These are phyloP conservation scores for Auriscalpium orientale DNA, from an alignment of 768 basidiomycete genomes.

Conservation along the genomic window DNA sequence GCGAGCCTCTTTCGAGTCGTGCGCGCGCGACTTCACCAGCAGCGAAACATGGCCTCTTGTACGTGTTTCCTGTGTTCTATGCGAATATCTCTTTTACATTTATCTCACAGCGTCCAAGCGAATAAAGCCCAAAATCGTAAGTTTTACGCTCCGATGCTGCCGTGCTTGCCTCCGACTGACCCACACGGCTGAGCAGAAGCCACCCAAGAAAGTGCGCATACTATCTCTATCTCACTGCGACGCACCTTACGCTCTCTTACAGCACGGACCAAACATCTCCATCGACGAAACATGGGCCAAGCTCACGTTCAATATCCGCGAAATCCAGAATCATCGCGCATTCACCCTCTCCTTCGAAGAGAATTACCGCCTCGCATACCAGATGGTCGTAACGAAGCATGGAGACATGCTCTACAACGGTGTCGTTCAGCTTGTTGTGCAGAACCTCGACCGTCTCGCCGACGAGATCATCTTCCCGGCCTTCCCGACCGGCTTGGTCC, in stretches of 20 bases:
- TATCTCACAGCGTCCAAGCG: slow-evolving; percentile 15
- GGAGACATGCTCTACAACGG: slow-evolving; percentile 86
- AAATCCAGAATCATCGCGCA: slow-evolving; percentile 94
- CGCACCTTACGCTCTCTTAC: background rate
- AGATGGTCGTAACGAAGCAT: slow-evolving; percentile 83
- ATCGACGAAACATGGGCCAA: slow-evolving; percentile 78
- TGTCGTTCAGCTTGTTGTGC: slow-evolving; percentile 65
- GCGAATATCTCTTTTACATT: background rate
- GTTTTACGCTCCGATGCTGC: slow-evolving; percentile 23
- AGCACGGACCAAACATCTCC: slow-evolving; percentile 74
- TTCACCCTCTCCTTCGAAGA: slow-evolving; percentile 86
- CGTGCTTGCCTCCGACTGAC: slow-evolving; percentile 12
- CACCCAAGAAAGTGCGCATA: slow-evolving; percentile 37
- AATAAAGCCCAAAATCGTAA: slow-evolving; percentile 35
- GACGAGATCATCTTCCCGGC: slow-evolving; percentile 67
- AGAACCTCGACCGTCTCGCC: slow-evolving; percentile 79
- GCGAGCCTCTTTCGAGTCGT: background rate
- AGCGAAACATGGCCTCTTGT: slow-evolving; percentile 22
- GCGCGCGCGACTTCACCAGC: background rate
- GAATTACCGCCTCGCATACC: slow-evolving; percentile 90
- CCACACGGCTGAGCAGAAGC: slow-evolving; percentile 27
- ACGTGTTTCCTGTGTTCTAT: slow-evolving; percentile 6
- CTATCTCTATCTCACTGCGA: background rate
- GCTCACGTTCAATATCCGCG: slow-evolving; percentile 77
- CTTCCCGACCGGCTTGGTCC: slow-evolving; percentile 66